Conservation (phyloP, 805 yeast species). For the Huiozyma naganishii region DNA sequence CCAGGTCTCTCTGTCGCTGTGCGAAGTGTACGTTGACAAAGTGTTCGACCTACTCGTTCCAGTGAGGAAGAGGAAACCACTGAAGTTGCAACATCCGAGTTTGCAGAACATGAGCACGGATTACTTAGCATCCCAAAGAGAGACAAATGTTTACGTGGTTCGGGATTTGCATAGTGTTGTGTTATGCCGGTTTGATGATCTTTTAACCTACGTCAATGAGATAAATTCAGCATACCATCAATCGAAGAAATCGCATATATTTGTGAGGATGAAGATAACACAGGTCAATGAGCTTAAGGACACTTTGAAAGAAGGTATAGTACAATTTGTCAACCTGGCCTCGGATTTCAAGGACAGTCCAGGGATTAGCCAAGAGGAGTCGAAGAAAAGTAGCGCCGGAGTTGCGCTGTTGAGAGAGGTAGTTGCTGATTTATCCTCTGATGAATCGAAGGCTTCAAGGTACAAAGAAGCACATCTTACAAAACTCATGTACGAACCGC, state of each 20-base stretch:
- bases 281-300: conserved; percentile 1
- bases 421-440: not conserved
- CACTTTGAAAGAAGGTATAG: not conserved
- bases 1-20: conserved; percentile 56
- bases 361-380: not conserved
- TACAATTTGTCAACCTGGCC: conserved; percentile 1
- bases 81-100: conserved; percentile 27
- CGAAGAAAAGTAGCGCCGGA: conserved; percentile 1
- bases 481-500: conserved; percentile 62
- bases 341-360: not conserved
- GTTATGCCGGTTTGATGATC: conserved; percentile 31
- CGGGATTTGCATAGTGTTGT: not conserved
- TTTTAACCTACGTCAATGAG: conserved; percentile 26
- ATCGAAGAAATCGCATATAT: conserved; percentile 35
- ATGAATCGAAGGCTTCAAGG: not conserved
- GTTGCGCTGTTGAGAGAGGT: not conserved
- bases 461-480: conserved; percentile 66
- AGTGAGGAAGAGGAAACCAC: conserved; percentile 16
- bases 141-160: conserved; percentile 2
- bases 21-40: conserved; percentile 77
- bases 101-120: conserved; percentile 3
- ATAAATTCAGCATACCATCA: conserved; percentile 1
- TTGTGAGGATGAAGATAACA: conserved; percentile 1
- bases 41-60: conserved; percentile 58
- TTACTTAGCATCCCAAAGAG: not conserved